Base-by-base conservation (phyloP, 139 green algal species). In the Picochlorum costavermella region DNA sequence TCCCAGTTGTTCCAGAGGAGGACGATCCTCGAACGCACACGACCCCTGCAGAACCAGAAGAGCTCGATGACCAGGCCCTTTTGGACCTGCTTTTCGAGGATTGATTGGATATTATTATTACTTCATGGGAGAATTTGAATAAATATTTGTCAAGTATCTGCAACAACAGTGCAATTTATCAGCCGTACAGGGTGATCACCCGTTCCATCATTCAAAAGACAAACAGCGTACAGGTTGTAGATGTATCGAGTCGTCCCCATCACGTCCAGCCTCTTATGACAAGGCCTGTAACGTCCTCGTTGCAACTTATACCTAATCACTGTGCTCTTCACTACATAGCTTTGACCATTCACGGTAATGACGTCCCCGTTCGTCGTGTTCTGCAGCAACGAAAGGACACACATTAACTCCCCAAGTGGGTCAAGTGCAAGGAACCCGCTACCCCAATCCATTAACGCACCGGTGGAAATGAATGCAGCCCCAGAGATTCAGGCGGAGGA, bases 321-420 rank as follows among this genome's bases (percentile, higher is more conserved):
- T 3, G 72, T 46, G 5, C 37, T 59, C 28, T 65, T 37, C n/a
- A 75, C 62, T 0, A 81, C 56, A 43, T 75, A 81, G 14, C 45
- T 69, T 11, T 26, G 13, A 12, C 61, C 56, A 31, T 68, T 68
- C 17, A 86, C 65, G 30, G 77, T 72, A 44, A 86, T 83, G 25
- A 74, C 51, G 57, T 85, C 77, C 1, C 80, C 80, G 11, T 85
- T 86, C 63, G 82, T 64, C 4, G 77, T 75, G 55, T 73, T 76
- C 56, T 71, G 61, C 62, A 65, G 36, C 49, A 65, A 44, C 13
- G 0, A 25, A 33, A 12, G 9, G 5, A 48, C 6, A 43, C 5
- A 31, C 6, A n/a, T 9, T 5, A 37, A 37, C 28, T 23, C 23
- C 14, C 28, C 26, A 50, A 66, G 11, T 25, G 58, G 26, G 29